These are phyloP conservation scores for Trichoderma erinaceum DNA, from an alignment of 495 filamentous ascomycete species.

Conservation along the genomic window DNA sequence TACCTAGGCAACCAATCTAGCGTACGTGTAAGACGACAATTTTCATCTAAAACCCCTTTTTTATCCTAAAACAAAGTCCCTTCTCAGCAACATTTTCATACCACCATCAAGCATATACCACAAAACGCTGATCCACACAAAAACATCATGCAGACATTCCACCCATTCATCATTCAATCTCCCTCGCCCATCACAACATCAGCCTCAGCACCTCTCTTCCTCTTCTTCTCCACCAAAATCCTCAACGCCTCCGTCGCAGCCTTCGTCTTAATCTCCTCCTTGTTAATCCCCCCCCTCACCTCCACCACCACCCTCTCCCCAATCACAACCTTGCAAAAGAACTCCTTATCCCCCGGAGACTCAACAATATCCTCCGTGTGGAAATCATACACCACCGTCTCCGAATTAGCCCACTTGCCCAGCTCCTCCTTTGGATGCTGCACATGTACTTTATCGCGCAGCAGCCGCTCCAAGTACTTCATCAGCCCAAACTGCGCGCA, in stretches of 20 bases:
- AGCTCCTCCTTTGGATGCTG: slow-evolving; percentile 70
- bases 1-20: neutral
- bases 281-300: slow-evolving; percentile 41
- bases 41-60: neutral
- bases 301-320: slow-evolving; percentile 41
- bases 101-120: neutral
- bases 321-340: slow-evolving; percentile 46
- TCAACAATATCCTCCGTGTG: slow-evolving; percentile 22
- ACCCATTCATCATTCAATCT: no score
- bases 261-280: slow-evolving; percentile 51
- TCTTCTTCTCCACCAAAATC: slow-evolving; percentile 18
- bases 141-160: neutral
- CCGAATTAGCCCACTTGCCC: slow-evolving; percentile 47
- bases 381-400: slow-evolving; percentile 46
- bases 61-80: neutral
- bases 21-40: neutral
- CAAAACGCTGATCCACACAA: neutral
- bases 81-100: neutral
- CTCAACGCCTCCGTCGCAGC: slow-evolving; percentile 47
- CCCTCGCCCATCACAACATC: neutral
- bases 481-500: slow-evolving; percentile 60
- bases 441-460: slow-evolving; percentile 54
- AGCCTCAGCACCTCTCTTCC: neutral
- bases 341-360: slow-evolving; percentile 24
- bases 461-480: slow-evolving; percentile 52